Percentiles rank a stretch among this genome's conserved stretches.
Conservation (phyloP, 768 basidiomycete species). For the Myochromella boudieri region DNA sequence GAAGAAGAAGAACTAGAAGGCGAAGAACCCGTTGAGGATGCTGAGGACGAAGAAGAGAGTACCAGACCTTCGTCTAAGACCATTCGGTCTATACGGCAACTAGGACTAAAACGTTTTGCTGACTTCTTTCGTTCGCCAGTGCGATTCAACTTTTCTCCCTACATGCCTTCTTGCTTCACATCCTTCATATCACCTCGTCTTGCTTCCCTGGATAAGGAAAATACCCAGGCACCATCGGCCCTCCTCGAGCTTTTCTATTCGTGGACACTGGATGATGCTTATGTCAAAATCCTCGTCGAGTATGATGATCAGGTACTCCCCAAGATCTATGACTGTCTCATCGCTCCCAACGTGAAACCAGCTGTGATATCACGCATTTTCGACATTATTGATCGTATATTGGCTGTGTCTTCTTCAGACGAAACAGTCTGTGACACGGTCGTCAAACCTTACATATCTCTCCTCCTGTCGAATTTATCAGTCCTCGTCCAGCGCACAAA, state of each 20-base stretch:
- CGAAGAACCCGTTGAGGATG: slow-evolving; percentile 34
- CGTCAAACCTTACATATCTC: slow-evolving; percentile 68
- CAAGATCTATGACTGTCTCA: slow-evolving; percentile 79
- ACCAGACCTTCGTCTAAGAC: slow-evolving; percentile 34
- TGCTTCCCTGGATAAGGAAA: slow-evolving; percentile 71
- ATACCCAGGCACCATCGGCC: slow-evolving; percentile 88
- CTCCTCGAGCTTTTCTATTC: slow-evolving; percentile 81
- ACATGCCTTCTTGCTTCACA: slow-evolving; percentile 63
- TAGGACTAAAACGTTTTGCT: slow-evolving; percentile 81
- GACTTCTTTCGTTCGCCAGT: slow-evolving; percentile 84
- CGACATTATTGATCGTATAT: slow-evolving; percentile 78
- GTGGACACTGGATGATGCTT: slow-evolving; percentile 64
- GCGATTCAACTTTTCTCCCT: slow-evolving; percentile 73
- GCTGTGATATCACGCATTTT: slow-evolving; percentile 77
- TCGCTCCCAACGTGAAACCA: slow-evolving; percentile 85
- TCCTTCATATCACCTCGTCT: slow-evolving; percentile 84
- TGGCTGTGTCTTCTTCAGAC: slow-evolving; percentile 54
- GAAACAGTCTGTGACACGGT: slow-evolving; percentile 48
- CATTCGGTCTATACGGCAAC: slow-evolving; percentile 69
- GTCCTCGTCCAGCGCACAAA: slow-evolving; percentile 65
- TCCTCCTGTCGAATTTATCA: slow-evolving; percentile 72
- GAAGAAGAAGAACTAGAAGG: slow-evolving; percentile 32
- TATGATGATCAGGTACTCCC: slow-evolving; percentile 70
- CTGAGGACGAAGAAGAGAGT: slow-evolving; percentile 33
- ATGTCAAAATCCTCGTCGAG: slow-evolving; percentile 63